Conservation (phyloP, 805 yeast genomes). For the Scheffersomyces ergatensis region DNA sequence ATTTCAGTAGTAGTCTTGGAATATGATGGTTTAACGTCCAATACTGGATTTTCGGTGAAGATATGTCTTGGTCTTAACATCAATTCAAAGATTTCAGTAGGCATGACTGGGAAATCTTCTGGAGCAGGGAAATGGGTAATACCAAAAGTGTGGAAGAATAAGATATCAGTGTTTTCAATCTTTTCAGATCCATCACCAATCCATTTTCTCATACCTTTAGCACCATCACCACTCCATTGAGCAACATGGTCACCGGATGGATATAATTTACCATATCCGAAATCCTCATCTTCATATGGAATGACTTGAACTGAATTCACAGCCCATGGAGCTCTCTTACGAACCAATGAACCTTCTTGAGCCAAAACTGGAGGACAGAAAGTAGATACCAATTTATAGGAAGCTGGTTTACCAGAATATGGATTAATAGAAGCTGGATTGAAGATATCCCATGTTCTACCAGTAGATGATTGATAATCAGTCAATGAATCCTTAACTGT, state of each 20-base stretch:
- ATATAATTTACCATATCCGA: slow-evolving; percentile 58
- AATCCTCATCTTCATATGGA: slow-evolving; percentile 58
- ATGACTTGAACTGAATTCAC: slow-evolving; percentile 63
- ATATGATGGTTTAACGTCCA: slow-evolving; percentile 68
- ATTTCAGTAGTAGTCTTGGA: slow-evolving; percentile 41
- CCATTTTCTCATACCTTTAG: slow-evolving; percentile 67
- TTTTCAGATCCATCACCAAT: slow-evolving; percentile 57
- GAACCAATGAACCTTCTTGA: slow-evolving; percentile 68
- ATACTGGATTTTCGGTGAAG: slow-evolving; percentile 73
- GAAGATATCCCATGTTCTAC: slow-evolving; percentile 75
- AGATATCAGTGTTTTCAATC: slow-evolving; percentile 67
- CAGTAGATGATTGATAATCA: slow-evolving; percentile 57
- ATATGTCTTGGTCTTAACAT: slow-evolving; percentile 77
- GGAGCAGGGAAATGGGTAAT: slow-evolving; percentile 86
- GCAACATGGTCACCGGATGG: slow-evolving; percentile 82
- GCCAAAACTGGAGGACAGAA: slow-evolving; percentile 75
- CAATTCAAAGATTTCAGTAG: slow-evolving; percentile 76
- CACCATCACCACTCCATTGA: slow-evolving; percentile 71
- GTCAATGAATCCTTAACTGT: slow-evolving; percentile 67
- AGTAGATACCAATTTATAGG: slow-evolving; percentile 73
- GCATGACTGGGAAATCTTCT: slow-evolving; percentile 89
- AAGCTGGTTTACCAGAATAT: slow-evolving; percentile 71
- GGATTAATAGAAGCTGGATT: slow-evolving; percentile 67
- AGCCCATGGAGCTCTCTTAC: slow-evolving; percentile 85
- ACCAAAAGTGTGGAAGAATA: slow-evolving; percentile 80